These are phyloP conservation scores for Xylaria longipes DNA, from an alignment of 495 filamentous ascomycete species.

Conservation along the genomic window DNA sequence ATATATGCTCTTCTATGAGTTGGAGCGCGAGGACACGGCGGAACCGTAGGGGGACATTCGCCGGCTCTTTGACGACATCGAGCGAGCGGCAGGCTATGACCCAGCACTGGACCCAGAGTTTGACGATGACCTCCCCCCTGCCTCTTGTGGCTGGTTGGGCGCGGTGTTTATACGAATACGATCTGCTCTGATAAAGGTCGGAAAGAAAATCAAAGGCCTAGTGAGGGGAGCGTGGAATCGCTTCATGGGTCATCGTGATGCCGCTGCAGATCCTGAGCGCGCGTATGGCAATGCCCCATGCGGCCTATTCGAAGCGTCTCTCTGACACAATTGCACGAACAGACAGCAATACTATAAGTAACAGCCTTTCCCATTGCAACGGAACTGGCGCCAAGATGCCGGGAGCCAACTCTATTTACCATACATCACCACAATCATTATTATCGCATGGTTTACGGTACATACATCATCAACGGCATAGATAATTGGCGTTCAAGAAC, in stretches of 20 bases:
- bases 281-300: background rate
- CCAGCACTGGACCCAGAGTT: conserved; percentile 21
- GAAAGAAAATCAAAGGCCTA: background rate
- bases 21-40: conserved; percentile 55
- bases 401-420: background rate
- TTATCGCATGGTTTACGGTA: background rate
- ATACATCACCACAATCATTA: background rate
- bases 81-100: conserved; percentile 24
- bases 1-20: conserved; percentile 94
- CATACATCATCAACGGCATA: conserved; percentile 1
- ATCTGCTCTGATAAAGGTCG: background rate
- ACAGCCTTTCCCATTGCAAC: background rate
- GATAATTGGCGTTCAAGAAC: background rate
- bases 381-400: background rate
- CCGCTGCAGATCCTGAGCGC: background rate
- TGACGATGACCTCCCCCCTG: conserved; percentile 3
- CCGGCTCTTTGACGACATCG: conserved; percentile 30
- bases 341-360: background rate
- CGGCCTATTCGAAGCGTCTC: background rate
- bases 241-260: conserved; percentile 31
- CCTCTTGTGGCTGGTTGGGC: conserved; percentile 16
- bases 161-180: conserved; percentile 19
- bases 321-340: background rate
- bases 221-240: conserved; percentile 25
- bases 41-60: conserved; percentile 35